phyloP scores from a whole-genome alignment of 148 eudicot species.

The Rhododendron kiyosumense region DNA sequence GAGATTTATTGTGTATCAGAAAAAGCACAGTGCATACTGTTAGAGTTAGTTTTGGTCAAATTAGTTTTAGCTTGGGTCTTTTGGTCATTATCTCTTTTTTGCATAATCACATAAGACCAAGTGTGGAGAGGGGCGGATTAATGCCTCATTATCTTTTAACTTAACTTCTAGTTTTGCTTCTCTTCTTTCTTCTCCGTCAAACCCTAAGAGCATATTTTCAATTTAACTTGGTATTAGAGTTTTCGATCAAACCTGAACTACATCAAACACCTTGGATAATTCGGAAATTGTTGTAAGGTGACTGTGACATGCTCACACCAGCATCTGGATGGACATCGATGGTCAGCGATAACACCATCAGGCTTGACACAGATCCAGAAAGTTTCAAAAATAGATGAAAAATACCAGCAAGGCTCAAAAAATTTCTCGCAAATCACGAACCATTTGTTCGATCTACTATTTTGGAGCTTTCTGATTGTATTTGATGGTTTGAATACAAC shows the following conservation, averaged over 20 bases:
- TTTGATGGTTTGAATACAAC: neutral
- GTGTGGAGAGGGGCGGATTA: neutral
- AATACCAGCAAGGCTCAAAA: no score
- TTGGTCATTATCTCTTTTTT: neutral
- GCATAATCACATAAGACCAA: neutral
- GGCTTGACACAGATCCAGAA: no score
- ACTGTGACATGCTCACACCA: neutral
- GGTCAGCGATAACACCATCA: neutral
- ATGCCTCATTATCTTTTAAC: neutral
- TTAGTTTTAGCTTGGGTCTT: neutral
- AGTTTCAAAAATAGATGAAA: no score
- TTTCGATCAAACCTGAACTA: neutral
- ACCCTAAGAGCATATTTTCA: neutral
- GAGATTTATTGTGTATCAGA: neutral
- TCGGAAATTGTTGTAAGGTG: neutral
- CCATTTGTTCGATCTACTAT: neutral
- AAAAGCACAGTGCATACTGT: neutral
- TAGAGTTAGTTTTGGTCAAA: neutral
- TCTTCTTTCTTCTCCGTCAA: neutral
- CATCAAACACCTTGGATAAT: neutral
- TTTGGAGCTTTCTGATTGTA: neutral
- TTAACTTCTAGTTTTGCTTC: neutral
- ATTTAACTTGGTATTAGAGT: neutral
- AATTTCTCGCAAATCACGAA: no score
- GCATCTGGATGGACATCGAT: neutral